phyloP scores from a whole-genome alignment of 306 rosid genomes.

The Vicia sativa region DNA sequence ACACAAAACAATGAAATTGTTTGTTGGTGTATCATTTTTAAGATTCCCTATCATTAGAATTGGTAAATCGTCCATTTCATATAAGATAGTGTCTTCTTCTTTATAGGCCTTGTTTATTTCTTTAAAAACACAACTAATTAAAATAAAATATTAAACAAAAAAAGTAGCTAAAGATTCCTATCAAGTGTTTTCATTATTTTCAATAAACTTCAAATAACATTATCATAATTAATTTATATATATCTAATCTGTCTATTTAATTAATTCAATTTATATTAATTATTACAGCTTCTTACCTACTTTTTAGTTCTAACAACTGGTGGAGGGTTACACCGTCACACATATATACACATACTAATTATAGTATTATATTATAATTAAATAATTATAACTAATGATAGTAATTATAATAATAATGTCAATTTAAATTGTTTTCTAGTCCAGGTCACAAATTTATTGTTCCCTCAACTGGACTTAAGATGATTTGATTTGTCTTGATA shows the following conservation, averaged over 20 bases:
- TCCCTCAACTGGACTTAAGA: constrained; percentile 35
- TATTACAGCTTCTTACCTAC: constrained; percentile 32
- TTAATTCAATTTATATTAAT: constrained; percentile 36
- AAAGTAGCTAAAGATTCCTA: constrained; percentile 34
- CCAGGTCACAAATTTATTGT: constrained; percentile 36
- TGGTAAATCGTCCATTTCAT: constrained; percentile 51
- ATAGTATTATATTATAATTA: not conserved
- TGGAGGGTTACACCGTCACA: constrained; percentile 27
- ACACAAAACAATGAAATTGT: constrained; percentile 33
- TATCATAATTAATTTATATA: not conserved
- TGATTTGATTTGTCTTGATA: constrained; percentile 45
- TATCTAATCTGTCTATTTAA: not conserved
- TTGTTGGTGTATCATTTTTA: constrained; percentile 60
- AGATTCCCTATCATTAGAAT: constrained; percentile 59
- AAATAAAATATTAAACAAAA: constrained; percentile 8
- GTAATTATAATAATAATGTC: not conserved
- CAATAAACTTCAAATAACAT: constrained; percentile 21
- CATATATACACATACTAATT: not conserved
- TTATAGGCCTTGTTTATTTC: constrained; percentile 32
- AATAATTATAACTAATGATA: not conserved
- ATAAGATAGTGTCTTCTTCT: constrained; percentile 29
- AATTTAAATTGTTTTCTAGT: constrained; percentile 40
- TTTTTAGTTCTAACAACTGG: constrained; percentile 18
- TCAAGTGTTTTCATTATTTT: constrained; percentile 27
- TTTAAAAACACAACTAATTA: constrained; percentile 40